phyloP scores from a whole-genome alignment of 1,284 basidiomycete genomes.

The Inonotus hispidus region DNA sequence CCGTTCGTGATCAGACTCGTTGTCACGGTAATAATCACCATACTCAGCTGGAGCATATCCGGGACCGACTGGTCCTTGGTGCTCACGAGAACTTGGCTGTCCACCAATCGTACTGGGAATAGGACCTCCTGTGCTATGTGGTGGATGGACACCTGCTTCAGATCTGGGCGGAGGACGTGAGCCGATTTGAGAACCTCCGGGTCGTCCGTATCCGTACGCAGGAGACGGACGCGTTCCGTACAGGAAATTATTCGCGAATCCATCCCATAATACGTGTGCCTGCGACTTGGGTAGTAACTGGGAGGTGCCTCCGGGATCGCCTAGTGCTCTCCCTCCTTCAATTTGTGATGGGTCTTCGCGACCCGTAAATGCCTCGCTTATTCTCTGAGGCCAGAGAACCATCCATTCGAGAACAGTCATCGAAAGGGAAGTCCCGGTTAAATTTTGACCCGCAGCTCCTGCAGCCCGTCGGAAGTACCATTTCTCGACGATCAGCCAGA shows the following conservation, averaged over 20 bases:
- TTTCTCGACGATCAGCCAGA: not conserved
- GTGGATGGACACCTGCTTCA: not conserved
- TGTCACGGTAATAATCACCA: not conserved
- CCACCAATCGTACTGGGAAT: not conserved
- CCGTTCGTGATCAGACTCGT: not conserved
- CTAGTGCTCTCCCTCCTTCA: not conserved
- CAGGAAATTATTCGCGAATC: not conserved
- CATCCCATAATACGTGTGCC: not conserved
- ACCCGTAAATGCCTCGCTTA: not conserved
- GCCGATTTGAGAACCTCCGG: not conserved
- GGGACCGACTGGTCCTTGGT: not conserved
- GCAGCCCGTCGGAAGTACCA: slow-evolving; percentile 6
- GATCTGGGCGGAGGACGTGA: not conserved
- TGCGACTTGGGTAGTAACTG: not conserved
- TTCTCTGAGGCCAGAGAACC: not conserved
- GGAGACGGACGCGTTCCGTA: not conserved
- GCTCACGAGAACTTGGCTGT: not conserved
- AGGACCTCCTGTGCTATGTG: not conserved
- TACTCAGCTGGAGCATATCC: not conserved
- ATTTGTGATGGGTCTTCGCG: not conserved
- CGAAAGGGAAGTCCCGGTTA: not conserved
- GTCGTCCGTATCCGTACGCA: not conserved
- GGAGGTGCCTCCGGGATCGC: not conserved
- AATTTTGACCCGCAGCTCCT: not conserved
- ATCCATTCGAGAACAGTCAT: not conserved